A percentile compares a stretch with the other conserved stretches of the same genome.
These are phyloP conservation scores for Oehlia diaphana DNA, from an alignment of 192 early-diverging fungal genomes.

Conservation along the genomic window DNA sequence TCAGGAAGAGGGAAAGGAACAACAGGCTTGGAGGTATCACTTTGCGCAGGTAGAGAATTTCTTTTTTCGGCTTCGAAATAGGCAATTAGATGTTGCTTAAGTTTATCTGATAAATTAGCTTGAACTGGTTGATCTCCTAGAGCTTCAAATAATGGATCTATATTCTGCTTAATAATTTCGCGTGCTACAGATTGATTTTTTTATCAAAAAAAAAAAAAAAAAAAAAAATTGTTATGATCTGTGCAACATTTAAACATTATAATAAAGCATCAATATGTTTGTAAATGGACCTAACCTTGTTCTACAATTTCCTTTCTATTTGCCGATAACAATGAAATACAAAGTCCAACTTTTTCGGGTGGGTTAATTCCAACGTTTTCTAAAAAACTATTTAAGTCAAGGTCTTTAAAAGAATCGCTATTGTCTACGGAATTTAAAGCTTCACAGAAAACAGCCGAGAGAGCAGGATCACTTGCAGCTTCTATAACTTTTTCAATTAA, in stretches of 20 bases:
- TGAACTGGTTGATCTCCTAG: conserved; percentile 16
- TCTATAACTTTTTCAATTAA: conserved; percentile 41
- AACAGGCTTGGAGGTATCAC: conserved; percentile 16
- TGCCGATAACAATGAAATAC: conserved; percentile 40
- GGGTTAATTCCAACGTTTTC: conserved; percentile 39
- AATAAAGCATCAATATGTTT: neutral
- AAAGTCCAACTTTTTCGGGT: conserved; percentile 40
- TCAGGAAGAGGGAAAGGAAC: neutral
- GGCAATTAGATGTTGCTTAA: conserved; percentile 14
- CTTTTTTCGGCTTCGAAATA: conserved; percentile 24
- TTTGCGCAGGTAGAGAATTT: conserved; percentile 6
- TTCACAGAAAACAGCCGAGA: conserved; percentile 43
- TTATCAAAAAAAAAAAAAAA: too few relatives aligned
- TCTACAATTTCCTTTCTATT: conserved; percentile 40
- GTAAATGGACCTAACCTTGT: conserved; percentile 35
- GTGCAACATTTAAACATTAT: neutral
- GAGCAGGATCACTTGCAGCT: conserved; percentile 37
- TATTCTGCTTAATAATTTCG: conserved; percentile 25
- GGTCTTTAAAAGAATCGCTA: conserved; percentile 43
- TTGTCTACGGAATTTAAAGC: conserved; percentile 47
- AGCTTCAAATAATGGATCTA: conserved; percentile 20
- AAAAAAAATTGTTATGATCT: conserved; percentile 7
- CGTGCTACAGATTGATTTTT: neutral
- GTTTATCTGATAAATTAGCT: neutral
- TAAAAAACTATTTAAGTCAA: conserved; percentile 44